Conservation (phyloP, 305 asterid species). For the Solanum chacoense region DNA sequence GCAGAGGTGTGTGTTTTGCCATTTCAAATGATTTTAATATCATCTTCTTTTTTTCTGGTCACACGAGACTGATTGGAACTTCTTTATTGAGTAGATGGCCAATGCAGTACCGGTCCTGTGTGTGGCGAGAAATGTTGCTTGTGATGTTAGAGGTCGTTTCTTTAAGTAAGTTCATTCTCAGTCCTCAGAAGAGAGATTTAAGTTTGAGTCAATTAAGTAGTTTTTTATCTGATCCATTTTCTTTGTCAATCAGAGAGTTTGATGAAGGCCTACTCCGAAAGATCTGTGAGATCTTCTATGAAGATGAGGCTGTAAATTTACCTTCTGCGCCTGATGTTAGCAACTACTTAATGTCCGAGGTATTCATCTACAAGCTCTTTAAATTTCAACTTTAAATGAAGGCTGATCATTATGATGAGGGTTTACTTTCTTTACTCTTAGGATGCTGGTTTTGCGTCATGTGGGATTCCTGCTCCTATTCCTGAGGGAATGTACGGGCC, state of each 20-base stretch:
- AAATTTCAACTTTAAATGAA: background rate
- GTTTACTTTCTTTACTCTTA: conserved; percentile 8
- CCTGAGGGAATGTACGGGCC: conserved; percentile 77
- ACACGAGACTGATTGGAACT: background rate
- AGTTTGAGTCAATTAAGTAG: background rate
- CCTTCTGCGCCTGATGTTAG: conserved; percentile 88
- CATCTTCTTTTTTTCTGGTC: background rate
- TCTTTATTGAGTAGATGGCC: conserved; percentile 43
- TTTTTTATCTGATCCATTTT: conserved; percentile 7
- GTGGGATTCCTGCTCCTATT: conserved; percentile 54
- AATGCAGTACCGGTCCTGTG: conserved; percentile 88
- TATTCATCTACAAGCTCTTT: conserved; percentile 8
- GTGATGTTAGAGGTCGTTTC: conserved; percentile 93
- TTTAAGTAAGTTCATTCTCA: conserved; percentile 58
- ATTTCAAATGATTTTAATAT: background rate
- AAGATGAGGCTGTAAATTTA: conserved; percentile 61
- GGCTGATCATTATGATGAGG: background rate
- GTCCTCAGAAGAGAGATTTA: background rate
- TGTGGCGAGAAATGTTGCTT: conserved; percentile 97
- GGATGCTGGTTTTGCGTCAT: conserved; percentile 62
- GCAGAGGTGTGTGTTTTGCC: conserved; percentile 60
- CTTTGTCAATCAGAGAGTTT: conserved; percentile 51
- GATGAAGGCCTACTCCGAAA: conserved; percentile 62
- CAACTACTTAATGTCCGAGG: conserved; percentile 91
- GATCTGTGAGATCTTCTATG: conserved; percentile 60